phyloP scores from a whole-genome alignment of 2,329 filamentous ascomycete genomes.

The Fusarium dlaminii region DNA sequence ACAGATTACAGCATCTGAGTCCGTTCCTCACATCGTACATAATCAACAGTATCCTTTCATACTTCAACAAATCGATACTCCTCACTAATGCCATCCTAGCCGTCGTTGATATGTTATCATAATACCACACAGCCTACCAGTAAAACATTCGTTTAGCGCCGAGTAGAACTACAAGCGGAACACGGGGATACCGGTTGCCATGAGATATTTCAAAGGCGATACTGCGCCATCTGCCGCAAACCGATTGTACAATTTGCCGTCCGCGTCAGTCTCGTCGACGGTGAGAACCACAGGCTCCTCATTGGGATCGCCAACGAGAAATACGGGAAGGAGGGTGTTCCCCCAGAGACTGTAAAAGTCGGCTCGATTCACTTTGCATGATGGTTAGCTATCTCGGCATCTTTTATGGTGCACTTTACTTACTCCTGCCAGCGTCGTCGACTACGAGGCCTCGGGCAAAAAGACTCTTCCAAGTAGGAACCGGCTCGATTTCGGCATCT shows the following conservation, averaged over 20 bases:
- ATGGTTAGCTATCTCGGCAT: neutral
- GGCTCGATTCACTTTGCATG: slow-evolving; percentile 5
- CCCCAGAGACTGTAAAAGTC: slow-evolving; percentile 39
- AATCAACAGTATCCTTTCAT: neutral
- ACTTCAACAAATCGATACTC: neutral
- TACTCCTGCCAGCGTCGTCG: slow-evolving; percentile 39
- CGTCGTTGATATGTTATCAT: neutral
- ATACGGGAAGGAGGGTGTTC: slow-evolving; percentile 32
- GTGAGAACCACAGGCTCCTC: neutral
- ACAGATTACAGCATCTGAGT: neutral
- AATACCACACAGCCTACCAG: neutral
- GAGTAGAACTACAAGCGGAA: neutral
- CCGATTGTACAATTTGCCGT: neutral
- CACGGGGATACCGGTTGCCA: neutral
- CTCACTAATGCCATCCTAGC: neutral
- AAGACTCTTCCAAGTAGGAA: neutral
- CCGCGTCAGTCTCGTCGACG: neutral
- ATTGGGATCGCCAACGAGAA: slow-evolving; percentile 30
- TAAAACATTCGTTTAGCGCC: neutral
- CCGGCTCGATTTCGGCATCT: neutral
- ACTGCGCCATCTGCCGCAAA: neutral
- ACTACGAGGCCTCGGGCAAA: slow-evolving; percentile 16
- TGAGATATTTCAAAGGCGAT: neutral
- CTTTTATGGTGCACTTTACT: too few species aligned
- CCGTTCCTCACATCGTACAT: neutral